Percentiles rank a stretch among this genome's conserved stretches.
phyloP scores from a whole-genome alignment of 2,329 filamentous ascomycete species.

The Aspergillus fijiensis region DNA sequence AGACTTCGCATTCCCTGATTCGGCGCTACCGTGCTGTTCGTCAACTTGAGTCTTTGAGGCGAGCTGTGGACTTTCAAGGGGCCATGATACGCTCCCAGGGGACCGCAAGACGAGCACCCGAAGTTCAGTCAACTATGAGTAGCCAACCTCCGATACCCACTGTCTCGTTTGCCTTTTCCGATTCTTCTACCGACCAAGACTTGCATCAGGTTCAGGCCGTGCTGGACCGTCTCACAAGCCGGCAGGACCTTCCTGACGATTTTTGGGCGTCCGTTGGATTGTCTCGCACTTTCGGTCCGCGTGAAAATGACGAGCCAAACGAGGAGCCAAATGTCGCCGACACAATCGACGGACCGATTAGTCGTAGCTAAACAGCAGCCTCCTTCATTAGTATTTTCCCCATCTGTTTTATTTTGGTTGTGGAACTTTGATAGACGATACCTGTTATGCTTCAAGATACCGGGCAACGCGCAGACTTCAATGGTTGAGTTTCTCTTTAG shows the following conservation, averaged over 20 bases:
- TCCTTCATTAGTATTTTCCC: conserved; percentile 2
- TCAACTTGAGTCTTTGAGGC: conserved; percentile 23
- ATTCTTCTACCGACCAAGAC: conserved; percentile 34
- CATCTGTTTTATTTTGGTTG: conserved; percentile 17
- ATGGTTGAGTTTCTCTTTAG: neutral
- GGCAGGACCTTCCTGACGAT: conserved; percentile 76
- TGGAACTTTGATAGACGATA: neutral
- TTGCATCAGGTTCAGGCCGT: conserved; percentile 70
- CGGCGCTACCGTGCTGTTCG: conserved; percentile 21
- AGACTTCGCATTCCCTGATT: conserved; percentile 21
- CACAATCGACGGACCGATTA: conserved; percentile 17
- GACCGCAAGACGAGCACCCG: neutral
- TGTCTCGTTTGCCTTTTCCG: conserved; percentile 32
- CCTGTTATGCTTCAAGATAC: neutral
- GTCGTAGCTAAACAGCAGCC: conserved; percentile 12
- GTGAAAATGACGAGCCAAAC: conserved; percentile 25
- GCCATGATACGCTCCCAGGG: neutral
- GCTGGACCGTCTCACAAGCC: conserved; percentile 65
- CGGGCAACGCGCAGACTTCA: neutral
- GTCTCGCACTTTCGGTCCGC: conserved; percentile 52
- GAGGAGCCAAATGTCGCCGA: conserved; percentile 25
- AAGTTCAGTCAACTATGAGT: conserved; percentile 31
- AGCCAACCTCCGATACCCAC: conserved; percentile 36
- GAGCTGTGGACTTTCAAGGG: conserved; percentile 20
- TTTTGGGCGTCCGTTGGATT: conserved; percentile 76